Conservation (phyloP, 106 monocot genomes). For the Acorus calamus region DNA sequence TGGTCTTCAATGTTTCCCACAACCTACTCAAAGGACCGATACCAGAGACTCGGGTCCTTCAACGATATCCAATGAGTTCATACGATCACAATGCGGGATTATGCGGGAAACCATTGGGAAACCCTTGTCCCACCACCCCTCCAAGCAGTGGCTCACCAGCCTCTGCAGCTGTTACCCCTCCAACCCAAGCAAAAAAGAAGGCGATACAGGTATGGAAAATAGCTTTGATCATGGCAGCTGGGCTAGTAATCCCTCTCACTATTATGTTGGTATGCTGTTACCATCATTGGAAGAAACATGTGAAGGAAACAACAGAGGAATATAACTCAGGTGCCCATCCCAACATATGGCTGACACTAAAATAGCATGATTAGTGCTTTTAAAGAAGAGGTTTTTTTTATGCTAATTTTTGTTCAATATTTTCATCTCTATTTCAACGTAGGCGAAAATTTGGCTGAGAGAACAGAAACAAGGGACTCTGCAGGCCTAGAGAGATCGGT, state of each 20-base stretch:
- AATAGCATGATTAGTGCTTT: too few relatives aligned
- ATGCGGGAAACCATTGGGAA: slow-evolving; percentile 33
- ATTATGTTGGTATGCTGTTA: slow-evolving; percentile 5
- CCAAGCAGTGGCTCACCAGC: background rate
- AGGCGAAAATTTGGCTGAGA: background rate
- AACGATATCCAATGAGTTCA: slow-evolving; percentile 19
- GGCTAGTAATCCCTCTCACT: background rate
- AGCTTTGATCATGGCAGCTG: slow-evolving; percentile 7
- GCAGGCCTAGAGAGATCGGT: background rate
- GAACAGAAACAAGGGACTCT: slow-evolving; percentile 3
- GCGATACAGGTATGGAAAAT: slow-evolving; percentile 5
- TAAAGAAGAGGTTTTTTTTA: too few relatives aligned
- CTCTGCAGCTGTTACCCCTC: background rate
- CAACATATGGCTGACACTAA: too few relatives aligned
- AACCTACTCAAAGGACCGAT: slow-evolving; percentile 43
- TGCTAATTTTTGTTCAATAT: too few relatives aligned
- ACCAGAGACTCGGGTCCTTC: slow-evolving; percentile 27
- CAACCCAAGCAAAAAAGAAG: background rate
- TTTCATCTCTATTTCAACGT: background rate
- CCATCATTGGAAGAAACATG: slow-evolving; percentile 3
- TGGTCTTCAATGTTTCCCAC: slow-evolving; percentile 35
- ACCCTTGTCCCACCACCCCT: slow-evolving; percentile 4
- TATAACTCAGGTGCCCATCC: slow-evolving; percentile 5
- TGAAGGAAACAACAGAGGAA: background rate
- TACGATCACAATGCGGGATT: slow-evolving; percentile 35